These are phyloP conservation scores for Russula griseocarnosa DNA, from an alignment of 768 basidiomycete genomes.

Conservation along the genomic window DNA sequence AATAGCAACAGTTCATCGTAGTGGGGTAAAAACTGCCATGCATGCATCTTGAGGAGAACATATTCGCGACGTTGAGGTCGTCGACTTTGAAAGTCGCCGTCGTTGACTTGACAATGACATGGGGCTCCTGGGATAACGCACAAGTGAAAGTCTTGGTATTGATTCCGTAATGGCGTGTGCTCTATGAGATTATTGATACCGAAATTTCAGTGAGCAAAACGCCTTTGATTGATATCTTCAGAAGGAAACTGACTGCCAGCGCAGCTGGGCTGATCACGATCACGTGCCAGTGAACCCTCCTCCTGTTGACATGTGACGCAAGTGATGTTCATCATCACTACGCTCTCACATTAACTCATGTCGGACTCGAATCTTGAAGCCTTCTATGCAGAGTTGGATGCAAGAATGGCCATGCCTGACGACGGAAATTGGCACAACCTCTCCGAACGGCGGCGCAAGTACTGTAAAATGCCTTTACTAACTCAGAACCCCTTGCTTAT, in stretches of 20 bases:
- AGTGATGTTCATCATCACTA: not conserved
- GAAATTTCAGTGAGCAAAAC: too few species aligned
- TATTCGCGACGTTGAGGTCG: too few species aligned
- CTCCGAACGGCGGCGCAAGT: not conserved
- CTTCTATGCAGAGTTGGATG: slow-evolving; percentile 27
- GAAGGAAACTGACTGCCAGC: not conserved
- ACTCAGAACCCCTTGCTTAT: slow-evolving; percentile 2
- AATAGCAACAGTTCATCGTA: too few species aligned
- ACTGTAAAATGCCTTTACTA: not conserved
- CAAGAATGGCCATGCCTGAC: slow-evolving; percentile 24
- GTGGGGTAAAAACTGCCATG: too few species aligned
- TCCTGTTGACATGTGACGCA: not conserved
- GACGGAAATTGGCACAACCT: slow-evolving; percentile 7
- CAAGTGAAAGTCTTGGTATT: too few species aligned
- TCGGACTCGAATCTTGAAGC: slow-evolving; percentile 9
- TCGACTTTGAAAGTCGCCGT: too few species aligned
- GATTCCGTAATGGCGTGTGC: too few species aligned
- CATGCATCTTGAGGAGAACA: too few species aligned
- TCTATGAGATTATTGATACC: too few species aligned
- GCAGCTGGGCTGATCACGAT: not conserved
- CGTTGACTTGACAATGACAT: too few species aligned
- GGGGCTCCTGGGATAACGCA: too few species aligned
- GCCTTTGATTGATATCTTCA: too few species aligned
- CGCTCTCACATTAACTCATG: not conserved
- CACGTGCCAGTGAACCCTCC: slow-evolving; percentile 6